Evolutionary conservation across 1,284 basidiomycete genomes (phyloP), one percentile per base, ranked within the genome.

Genomic region (Cryptococcus sp.): DNA sequence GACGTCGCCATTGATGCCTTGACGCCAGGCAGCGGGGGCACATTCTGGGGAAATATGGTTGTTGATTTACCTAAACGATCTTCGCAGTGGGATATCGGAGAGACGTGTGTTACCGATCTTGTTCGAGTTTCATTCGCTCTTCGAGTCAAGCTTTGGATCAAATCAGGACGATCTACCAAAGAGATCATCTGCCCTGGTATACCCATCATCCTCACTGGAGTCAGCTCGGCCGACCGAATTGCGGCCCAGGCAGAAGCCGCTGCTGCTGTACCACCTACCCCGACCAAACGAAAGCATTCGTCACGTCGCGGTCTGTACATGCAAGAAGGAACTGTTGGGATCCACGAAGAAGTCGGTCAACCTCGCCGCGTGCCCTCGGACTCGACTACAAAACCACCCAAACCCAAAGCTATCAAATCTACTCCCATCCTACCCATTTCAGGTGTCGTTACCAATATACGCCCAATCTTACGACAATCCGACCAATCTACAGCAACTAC

Each of bases 71-170:
- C 70, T 1, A 53, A 54, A 14, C 56, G 69, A 7, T 48, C 56
- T 4, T 56, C 61, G 3, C 58, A 56, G 9, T 73, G 70, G 70
- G 66, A 67, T 46, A 41, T 62, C 3, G 69, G 69, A 7, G 66
- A 71, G 41, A 66, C 70, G 3, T 48, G 62, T 10, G 50, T 46
- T 22, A 67, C 64, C 3, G 47, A 57, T 19, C 48, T 68, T 2
- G 62, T 63, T 9, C 39, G 49, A 9, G 59, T 71, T 2, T 53
- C 61, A 1, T 73, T 64, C 45, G 50, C 56, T 13, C 55, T 70
- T 22, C 53, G 56, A 23, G 52, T 66, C 14, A 67, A 66, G 41
- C 40, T 67, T 19, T 55, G 54, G 0, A 39, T 70, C 39, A 66
- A 67, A 50, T 44, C 42, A 11, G 48, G 51, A 19, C 55, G 54